phyloP scores from a whole-genome alignment of 345 rosid genomes.

The Salix udensis region DNA sequence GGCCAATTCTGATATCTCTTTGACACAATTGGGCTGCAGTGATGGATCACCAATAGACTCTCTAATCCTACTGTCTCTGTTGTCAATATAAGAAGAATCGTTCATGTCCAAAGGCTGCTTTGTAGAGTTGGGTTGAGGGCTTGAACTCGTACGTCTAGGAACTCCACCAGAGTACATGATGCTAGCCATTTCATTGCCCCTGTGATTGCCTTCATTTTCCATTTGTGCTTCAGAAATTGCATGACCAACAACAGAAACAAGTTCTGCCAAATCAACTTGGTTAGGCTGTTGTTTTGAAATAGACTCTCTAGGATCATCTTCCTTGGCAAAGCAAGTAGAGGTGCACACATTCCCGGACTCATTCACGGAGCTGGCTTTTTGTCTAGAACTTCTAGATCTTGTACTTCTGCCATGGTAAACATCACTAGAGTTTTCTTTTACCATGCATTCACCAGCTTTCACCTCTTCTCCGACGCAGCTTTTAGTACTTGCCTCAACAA shows the following conservation, averaged over 20 bases:
- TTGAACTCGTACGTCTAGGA: conserved; percentile 34
- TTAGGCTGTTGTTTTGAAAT: conserved; percentile 24
- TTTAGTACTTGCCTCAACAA: conserved; percentile 27
- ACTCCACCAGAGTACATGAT: conserved; percentile 26
- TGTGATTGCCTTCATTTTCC: conserved; percentile 26
- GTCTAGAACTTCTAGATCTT: conserved; percentile 32
- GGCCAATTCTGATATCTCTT: conserved; percentile 8
- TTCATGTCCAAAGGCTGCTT: conserved; percentile 19
- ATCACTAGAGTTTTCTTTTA: conserved; percentile 28
- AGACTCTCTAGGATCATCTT: conserved; percentile 14
- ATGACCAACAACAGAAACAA: conserved; percentile 24
- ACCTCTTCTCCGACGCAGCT: conserved; percentile 22
- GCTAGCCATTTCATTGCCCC: conserved; percentile 28
- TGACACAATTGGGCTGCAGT: background rate
- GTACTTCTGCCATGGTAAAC: conserved; percentile 26
- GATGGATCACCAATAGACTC: conserved; percentile 10
- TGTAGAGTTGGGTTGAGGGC: conserved; percentile 17
- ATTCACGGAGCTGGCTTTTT: conserved; percentile 6
- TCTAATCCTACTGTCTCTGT: conserved; percentile 7
- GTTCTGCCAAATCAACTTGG: conserved; percentile 21
- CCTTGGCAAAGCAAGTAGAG: background rate
- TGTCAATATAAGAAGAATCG: conserved; percentile 19
- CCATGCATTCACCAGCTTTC: conserved; percentile 23
- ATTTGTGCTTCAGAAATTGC: conserved; percentile 22
- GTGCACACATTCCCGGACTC: conserved; percentile 9